Evolutionary conservation across 1,139 yeast genomes (phyloP), one percentile per base, ranked within the genome.

Genomic region (Kodamaea fungicola): DNA sequence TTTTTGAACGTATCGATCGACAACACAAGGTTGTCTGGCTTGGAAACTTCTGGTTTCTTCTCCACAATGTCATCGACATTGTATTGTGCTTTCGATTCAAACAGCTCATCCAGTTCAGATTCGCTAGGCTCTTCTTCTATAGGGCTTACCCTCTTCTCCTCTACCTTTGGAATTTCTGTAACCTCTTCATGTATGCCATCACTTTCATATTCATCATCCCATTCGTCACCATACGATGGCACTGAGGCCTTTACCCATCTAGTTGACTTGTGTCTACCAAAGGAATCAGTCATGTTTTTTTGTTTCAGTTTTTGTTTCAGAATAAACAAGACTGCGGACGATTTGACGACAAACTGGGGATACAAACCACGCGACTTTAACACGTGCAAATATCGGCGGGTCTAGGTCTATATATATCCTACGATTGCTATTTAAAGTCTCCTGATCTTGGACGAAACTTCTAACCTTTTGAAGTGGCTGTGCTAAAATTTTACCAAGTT

Each of bases 221-320:
- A 78, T 26, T 74, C 83, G 27, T 76, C 78, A 6, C 83, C 83
- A 48, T 78, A 79, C 12, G 72, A 62, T 3, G 81, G 82, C 21
- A 71, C 74, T 1, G 77, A 62, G 2, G 80, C 80, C 44, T 75
- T 74, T 2, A 67, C 78, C 84, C 84, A 78, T 36, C 85, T 62
- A n/a, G 78, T 69, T n/a, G 83, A 77, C 46, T 73, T 72, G 51
- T 75, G 77, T 53, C 84, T 71, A 24, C 62, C 78, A 38, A 78
- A 71, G 37, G 71, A 60, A 39, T 71, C 77, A 6, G 64, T 44
- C 74, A 66, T 68, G 39, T n/a, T 36, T 19, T 23, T 23, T 23
- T 23, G 26, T 23, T 23, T 23, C 26, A 23, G 26, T 16, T 16
- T 16, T 16, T 16, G 19, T 16, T 16, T 16, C 19, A 16, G 19